Conservation (phyloP, 164 flowering plant species). For the Magnolia sinica region DNA sequence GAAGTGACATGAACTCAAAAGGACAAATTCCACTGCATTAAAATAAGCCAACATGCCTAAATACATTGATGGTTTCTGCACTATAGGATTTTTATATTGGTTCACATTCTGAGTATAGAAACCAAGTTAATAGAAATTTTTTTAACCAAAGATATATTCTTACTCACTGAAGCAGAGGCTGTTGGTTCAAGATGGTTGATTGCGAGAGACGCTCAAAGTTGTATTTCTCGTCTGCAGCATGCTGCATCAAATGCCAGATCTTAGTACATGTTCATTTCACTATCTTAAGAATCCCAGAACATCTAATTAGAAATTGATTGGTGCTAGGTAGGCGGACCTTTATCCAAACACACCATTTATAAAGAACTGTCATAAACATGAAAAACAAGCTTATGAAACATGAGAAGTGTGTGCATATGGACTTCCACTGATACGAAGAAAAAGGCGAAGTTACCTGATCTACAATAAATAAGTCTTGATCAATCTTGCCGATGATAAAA, state of each 20-base stretch:
- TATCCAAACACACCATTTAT: neutral
- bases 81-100: neutral
- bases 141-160: neutral
- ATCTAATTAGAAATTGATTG: neutral
- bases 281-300: neutral
- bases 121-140: neutral
- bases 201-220: conserved; percentile 78
- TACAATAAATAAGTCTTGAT: conserved; percentile 80
- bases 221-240: conserved; percentile 99
- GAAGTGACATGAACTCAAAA: neutral
- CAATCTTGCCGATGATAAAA: conserved; percentile 86
- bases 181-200: conserved; percentile 81
- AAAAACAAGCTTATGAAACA: neutral
- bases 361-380: neutral
- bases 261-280: neutral
- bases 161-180: conserved; percentile 85
- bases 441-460: conserved; percentile 63
- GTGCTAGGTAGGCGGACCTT: neutral
- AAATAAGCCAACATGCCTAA: neutral
- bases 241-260: conserved; percentile 46
- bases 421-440: too few species aligned
- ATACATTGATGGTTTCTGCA: neutral
- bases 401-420: too few species aligned
- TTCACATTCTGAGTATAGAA: neutral
- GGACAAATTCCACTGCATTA: neutral